Conservation (phyloP, 257 asterid genomes). For the Fraxinus excelsior region DNA sequence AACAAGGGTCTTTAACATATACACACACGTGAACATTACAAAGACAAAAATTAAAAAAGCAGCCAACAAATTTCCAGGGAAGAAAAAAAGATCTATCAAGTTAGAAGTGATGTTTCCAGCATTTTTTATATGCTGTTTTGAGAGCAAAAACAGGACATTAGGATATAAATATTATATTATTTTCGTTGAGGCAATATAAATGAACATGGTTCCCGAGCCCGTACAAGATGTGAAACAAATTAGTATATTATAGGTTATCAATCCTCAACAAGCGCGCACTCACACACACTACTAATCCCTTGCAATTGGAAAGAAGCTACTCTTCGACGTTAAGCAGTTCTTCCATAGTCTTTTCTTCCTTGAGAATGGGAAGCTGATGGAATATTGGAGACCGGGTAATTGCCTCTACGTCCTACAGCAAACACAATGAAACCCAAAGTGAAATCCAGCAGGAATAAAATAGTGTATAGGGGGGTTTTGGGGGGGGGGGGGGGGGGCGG, state of each 20-base stretch:
- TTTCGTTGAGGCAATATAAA: conserved; percentile 12
- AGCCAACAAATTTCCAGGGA: not conserved
- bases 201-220: conserved; percentile 15
- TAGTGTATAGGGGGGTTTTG: not conserved
- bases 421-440: not conserved
- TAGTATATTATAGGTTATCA: conserved; percentile 14
- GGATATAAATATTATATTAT: conserved; percentile 9
- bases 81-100: not conserved
- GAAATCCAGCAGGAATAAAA: not conserved
- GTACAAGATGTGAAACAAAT: conserved; percentile 7
- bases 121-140: conserved; percentile 10
- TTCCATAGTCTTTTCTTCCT: conserved; percentile 71
- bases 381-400: conserved; percentile 52
- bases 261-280: conserved; percentile 8
- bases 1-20: too few relatives aligned
- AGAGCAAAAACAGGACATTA: not conserved
- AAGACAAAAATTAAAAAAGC: not conserved
- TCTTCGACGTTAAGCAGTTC: conserved; percentile 42
- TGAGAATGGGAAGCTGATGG: conserved; percentile 56
- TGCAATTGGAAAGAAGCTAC: conserved; percentile 27
- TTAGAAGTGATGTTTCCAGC: conserved; percentile 17
- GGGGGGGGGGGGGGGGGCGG: too few relatives aligned
- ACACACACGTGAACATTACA: not conserved
- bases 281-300: not conserved
- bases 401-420: conserved; percentile 71